Evolutionary conservation across 2,329 filamentous ascomycete species (phyloP).

Genomic region (Helicocarpus griseus): DNA sequence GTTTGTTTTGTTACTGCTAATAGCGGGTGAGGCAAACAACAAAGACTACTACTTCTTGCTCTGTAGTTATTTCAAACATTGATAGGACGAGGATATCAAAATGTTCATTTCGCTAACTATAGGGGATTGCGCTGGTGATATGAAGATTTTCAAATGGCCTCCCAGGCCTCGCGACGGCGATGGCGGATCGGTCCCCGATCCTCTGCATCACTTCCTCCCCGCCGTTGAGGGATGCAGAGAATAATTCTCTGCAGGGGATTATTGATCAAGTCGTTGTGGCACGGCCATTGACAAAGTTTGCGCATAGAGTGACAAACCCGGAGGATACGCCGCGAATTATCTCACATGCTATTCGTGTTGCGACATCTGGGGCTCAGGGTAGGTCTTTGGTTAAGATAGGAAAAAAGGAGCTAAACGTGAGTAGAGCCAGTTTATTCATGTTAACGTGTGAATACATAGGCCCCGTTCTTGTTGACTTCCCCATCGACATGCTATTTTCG

Average conservation of each 20-base stretch:
- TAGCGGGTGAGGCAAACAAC: constrained; percentile 29
- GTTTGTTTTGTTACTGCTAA: constrained; percentile 42
- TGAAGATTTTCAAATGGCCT: constrained; percentile 37
- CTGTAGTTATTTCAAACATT: neutral
- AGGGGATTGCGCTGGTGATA: too few species aligned
- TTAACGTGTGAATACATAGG: neutral
- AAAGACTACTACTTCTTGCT: neutral
- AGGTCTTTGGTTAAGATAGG: constrained; percentile 27
- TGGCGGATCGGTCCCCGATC: constrained; percentile 36
- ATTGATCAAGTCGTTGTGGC: constrained; percentile 39
- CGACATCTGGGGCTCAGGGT: constrained; percentile 33
- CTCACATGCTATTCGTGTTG: constrained; percentile 31
- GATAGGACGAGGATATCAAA: too few species aligned
- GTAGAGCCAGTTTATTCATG: neutral
- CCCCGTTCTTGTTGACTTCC: constrained; percentile 1
- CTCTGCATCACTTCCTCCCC: constrained; percentile 38
- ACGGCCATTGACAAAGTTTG: constrained; percentile 38
- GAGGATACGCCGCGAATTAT: constrained; percentile 39
- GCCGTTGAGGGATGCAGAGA: constrained; percentile 37
- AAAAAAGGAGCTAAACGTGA: neutral
- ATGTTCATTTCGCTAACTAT: too few species aligned
- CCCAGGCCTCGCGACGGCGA: constrained; percentile 38
- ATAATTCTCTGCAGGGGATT: constrained; percentile 38
- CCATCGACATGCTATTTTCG: constrained; percentile 26
- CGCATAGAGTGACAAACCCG: constrained; percentile 34